phyloP scores from a whole-genome alignment of 805 yeast species.

The Candida loeiensis region DNA sequence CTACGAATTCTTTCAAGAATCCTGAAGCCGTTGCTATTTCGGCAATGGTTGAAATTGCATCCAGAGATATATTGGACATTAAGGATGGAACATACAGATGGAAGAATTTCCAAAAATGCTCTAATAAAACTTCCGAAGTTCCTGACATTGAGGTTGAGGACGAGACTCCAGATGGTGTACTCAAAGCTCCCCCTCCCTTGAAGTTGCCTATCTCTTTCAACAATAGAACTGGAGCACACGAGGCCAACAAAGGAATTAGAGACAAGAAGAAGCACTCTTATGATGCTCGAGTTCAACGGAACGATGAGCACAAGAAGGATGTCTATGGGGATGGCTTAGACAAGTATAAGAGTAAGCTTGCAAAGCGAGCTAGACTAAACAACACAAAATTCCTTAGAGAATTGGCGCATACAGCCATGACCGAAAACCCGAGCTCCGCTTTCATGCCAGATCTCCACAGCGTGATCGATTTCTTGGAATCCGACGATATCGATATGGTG shows the following conservation, averaged over 20 bases:
- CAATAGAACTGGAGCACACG: constrained; percentile 71
- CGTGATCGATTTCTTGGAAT: constrained; percentile 52
- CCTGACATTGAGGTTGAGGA: constrained; percentile 26
- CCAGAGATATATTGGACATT: constrained; percentile 59
- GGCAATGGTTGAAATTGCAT: constrained; percentile 71
- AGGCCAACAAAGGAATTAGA: constrained; percentile 77
- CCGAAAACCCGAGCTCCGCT: constrained; percentile 24
- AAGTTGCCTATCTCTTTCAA: constrained; percentile 65
- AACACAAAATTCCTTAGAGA: constrained; percentile 54
- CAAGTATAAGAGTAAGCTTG: constrained; percentile 46
- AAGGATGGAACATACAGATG: constrained; percentile 48
- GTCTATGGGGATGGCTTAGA: constrained; percentile 78
- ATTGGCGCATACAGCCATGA: constrained; percentile 51
- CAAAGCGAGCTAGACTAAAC: constrained; percentile 47
- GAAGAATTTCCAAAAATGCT: constrained; percentile 28
- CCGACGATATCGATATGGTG: constrained; percentile 37
- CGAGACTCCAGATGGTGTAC: constrained; percentile 8
- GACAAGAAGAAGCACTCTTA: constrained; percentile 78
- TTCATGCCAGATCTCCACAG: constrained; percentile 58
- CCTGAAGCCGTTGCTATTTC: constrained; percentile 41
- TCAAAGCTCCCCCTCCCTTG: constrained; percentile 29
- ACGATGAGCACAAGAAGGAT: constrained; percentile 61
- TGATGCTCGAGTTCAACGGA: constrained; percentile 76
- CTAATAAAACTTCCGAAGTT: constrained; percentile 9
- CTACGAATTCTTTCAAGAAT: constrained; percentile 40